Evolutionary conservation across 768 basidiomycete genomes (phyloP).

Genomic region (Hypholoma sublateritium): DNA sequence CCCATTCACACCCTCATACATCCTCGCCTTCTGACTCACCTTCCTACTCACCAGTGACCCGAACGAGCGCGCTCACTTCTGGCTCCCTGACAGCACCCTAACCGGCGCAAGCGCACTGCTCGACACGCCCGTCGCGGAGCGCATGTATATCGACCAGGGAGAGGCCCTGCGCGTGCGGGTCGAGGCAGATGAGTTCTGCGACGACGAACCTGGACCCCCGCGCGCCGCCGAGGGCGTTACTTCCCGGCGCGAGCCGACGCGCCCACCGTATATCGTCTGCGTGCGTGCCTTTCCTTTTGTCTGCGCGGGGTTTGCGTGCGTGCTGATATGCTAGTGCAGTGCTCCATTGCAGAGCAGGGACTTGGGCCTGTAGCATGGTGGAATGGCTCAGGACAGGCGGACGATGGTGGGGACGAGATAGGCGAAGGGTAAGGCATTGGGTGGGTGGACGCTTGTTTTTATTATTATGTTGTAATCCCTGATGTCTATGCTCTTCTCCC

Average conservation of each 20-base stretch:
- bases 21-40: too few relatives aligned
- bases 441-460: not conserved
- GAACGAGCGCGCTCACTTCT: constrained; percentile 82
- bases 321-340: too few relatives aligned
- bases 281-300: constrained; percentile 59
- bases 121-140: constrained; percentile 60
- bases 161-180: constrained; percentile 78
- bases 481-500: too few relatives aligned
- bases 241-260: constrained; percentile 43
- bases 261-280: constrained; percentile 69
- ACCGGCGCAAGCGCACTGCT: constrained; percentile 62
- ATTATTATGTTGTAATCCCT: too few relatives aligned
- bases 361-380: constrained; percentile 79
- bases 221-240: constrained; percentile 71
- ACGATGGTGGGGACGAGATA: constrained; percentile 34
- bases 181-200: constrained; percentile 80
- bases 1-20: too few relatives aligned
- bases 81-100: constrained; percentile 64
- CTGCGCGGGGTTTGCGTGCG: too few relatives aligned
- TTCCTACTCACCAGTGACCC: too few relatives aligned
- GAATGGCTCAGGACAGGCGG: constrained; percentile 49
- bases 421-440: constrained; percentile 33
- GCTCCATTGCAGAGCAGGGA: constrained; percentile 82
- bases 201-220: constrained; percentile 84
- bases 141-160: constrained; percentile 81